These are phyloP conservation scores for Fusarium siculi DNA, from an alignment of 2,329 filamentous ascomycete species.

Conservation along the genomic window DNA sequence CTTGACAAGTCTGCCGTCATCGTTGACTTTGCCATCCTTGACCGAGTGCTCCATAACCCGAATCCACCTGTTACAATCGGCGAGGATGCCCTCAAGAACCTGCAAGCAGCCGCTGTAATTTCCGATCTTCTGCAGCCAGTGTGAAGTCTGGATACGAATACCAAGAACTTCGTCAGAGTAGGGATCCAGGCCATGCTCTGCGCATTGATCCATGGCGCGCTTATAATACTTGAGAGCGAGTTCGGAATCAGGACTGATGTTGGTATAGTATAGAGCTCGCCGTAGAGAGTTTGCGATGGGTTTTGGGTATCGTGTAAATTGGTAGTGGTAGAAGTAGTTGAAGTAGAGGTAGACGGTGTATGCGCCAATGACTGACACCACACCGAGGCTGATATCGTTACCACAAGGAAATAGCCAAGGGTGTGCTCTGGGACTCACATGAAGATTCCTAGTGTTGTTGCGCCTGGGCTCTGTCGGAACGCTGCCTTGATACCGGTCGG, in stretches of 20 bases:
- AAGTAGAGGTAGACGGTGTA: constrained; percentile 58
- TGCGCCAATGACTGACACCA: constrained; percentile 45
- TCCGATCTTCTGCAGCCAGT: constrained; percentile 81
- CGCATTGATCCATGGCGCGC: constrained; percentile 78
- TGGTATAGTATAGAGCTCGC: constrained; percentile 86
- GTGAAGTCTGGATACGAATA: constrained; percentile 83
- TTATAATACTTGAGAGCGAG: constrained; percentile 86
- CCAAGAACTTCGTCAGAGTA: constrained; percentile 93
- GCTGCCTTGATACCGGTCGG: constrained; percentile 50
- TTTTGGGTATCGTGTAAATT: constrained; percentile 71
- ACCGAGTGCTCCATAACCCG: constrained; percentile 62
- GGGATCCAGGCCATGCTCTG: constrained; percentile 81
- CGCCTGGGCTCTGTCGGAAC: constrained; percentile 48
- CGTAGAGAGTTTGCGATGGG: constrained; percentile 82
- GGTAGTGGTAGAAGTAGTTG: constrained; percentile 64
- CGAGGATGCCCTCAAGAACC: constrained; percentile 79
- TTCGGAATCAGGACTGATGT: constrained; percentile 77
- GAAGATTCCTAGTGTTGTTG: constrained; percentile 46
- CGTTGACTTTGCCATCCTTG: constrained; percentile 58
- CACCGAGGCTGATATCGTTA: constrained; percentile 42
- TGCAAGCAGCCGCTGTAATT: constrained; percentile 77
- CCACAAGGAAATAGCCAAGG: not conserved
- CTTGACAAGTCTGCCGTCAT: constrained; percentile 49
- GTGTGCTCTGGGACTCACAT: constrained; percentile 41
- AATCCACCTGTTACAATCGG: constrained; percentile 74